A percentile compares a stretch with the other conserved stretches of the same genome.
phyloP scores from a whole-genome alignment of 2,329 filamentous ascomycete genomes.

The Fusarium burgessii region DNA sequence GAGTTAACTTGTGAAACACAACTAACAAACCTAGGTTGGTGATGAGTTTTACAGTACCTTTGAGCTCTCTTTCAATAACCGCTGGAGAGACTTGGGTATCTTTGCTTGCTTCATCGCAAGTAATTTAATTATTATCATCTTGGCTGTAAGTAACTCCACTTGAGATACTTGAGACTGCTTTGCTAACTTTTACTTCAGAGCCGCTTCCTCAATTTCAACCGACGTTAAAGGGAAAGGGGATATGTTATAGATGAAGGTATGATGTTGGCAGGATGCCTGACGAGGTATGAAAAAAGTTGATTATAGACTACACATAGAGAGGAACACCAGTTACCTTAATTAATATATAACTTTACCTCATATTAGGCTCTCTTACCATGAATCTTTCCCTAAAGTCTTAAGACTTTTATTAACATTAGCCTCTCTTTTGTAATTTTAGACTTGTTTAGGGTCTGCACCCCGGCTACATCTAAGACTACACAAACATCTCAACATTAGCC shows the following conservation, averaged over 20 bases:
- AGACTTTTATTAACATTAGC: too few relatives aligned
- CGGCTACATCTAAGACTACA: too few relatives aligned
- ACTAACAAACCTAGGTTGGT: conserved; percentile 83
- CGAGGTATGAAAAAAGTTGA: conserved; percentile 35
- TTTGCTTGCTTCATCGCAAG: conserved; percentile 80
- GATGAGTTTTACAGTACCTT: conserved; percentile 83
- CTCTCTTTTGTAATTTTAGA: too few relatives aligned
- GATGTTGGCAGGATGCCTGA: background rate
- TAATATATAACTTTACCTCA: too few relatives aligned
- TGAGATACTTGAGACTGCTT: background rate
- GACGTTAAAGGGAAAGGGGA: conserved; percentile 52
- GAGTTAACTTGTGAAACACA: conserved; percentile 76
- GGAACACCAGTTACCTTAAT: too few relatives aligned
- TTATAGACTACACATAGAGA: conserved; percentile 42
- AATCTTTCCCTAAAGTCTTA: too few relatives aligned
- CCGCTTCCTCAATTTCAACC: conserved; percentile 66
- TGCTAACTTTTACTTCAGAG: conserved; percentile 51
- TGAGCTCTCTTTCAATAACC: conserved; percentile 72
- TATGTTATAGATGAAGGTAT: background rate
- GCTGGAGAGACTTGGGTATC: conserved; percentile 89
- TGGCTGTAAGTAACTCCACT: conserved; percentile 59
- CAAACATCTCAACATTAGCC: too few relatives aligned
- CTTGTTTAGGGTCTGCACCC: too few relatives aligned
- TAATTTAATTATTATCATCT: conserved; percentile 74
- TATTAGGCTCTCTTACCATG: too few relatives aligned